Evolutionary conservation across 495 filamentous ascomycete genomes (phyloP).

Genomic region (Coniosporium apollinis): DNA sequence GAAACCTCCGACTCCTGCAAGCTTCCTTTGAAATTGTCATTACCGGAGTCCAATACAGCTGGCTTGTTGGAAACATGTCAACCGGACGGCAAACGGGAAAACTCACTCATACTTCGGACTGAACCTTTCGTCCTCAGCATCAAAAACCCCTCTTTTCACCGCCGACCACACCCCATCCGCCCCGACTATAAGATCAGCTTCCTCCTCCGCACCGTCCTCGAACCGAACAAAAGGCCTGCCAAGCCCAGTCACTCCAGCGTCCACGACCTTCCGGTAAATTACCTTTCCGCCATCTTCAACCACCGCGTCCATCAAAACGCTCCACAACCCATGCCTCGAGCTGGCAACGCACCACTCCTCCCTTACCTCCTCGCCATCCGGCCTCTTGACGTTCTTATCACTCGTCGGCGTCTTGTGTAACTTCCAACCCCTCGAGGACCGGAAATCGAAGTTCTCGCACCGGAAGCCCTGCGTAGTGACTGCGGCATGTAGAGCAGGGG

Average conservation of each 20-base stretch:
- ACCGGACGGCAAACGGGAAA: slow-evolving; percentile 5
- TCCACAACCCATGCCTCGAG: slow-evolving; percentile 11
- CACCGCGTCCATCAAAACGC: slow-evolving; percentile 7
- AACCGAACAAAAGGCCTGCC: slow-evolving; percentile 14
- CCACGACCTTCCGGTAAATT: slow-evolving; percentile 8
- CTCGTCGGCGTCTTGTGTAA: too few relatives aligned
- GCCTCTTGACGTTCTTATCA: too few relatives aligned
- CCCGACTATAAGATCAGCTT: slow-evolving; percentile 40
- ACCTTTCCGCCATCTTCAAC: slow-evolving; percentile 5
- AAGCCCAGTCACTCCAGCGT: slow-evolving; percentile 1
- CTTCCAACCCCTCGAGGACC: too few relatives aligned
- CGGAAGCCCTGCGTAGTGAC: slow-evolving; percentile 25
- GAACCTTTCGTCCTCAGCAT: slow-evolving; percentile 23
- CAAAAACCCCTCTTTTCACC: slow-evolving; percentile 29
- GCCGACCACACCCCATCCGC: slow-evolving; percentile 42
- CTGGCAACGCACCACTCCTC: too few relatives aligned
- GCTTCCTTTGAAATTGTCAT: slow-evolving; percentile 27
- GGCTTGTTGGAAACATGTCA: not conserved
- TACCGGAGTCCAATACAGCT: not conserved
- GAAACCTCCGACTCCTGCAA: slow-evolving; percentile 39
- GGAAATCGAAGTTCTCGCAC: slow-evolving; percentile 21
- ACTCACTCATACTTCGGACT: slow-evolving; percentile 29
- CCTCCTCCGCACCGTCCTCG: slow-evolving; percentile 20
- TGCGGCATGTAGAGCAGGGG: slow-evolving; percentile 21
- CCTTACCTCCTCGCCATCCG: too few relatives aligned